Evolutionary conservation across 2,329 filamentous ascomycete genomes (phyloP).

Genomic region (Sclerotinia subarctica): DNA sequence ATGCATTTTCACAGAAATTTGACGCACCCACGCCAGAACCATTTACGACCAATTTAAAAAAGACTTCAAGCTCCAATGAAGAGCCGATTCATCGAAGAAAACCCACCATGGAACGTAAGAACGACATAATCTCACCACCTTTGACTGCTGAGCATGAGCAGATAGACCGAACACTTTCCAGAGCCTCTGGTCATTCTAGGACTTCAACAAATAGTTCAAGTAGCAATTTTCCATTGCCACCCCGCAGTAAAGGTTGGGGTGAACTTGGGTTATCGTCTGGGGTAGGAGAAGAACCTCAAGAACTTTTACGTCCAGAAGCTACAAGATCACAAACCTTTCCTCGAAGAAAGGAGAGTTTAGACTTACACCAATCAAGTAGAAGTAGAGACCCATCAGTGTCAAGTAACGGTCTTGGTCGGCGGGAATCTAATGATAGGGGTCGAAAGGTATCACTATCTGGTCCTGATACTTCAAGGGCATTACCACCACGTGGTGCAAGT

Average conservation of each 20-base stretch:
- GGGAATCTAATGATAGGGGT: constrained; percentile 20
- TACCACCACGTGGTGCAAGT: constrained; percentile 37
- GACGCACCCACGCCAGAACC: constrained; percentile 65
- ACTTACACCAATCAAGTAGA: neutral
- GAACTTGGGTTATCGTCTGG: constrained; percentile 51
- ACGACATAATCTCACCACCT: constrained; percentile 22
- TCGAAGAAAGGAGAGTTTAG: constrained; percentile 26
- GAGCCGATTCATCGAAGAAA: constrained; percentile 35
- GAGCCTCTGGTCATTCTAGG: constrained; percentile 30
- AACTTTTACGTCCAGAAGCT: constrained; percentile 38
- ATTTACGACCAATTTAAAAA: constrained; percentile 51
- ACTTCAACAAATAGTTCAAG: constrained; percentile 31
- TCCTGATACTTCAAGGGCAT: constrained; percentile 34
- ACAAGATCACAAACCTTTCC: constrained; percentile 39
- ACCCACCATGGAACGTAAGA: constrained; percentile 27
- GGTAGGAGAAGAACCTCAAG: constrained; percentile 42
- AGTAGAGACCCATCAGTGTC: constrained; percentile 3
- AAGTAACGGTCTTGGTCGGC: neutral
- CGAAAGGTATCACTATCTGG: constrained; percentile 33
- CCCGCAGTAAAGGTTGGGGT: constrained; percentile 53
- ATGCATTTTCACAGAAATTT: constrained; percentile 57
- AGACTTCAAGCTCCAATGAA: constrained; percentile 28
- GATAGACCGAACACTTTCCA: constrained; percentile 27
- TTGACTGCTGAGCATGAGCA: constrained; percentile 19
- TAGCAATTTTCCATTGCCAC: constrained; percentile 27